Evolutionary conservation across 169 alveolate species (phyloP).

Genomic region (Plasmodium coatneyi): DNA sequence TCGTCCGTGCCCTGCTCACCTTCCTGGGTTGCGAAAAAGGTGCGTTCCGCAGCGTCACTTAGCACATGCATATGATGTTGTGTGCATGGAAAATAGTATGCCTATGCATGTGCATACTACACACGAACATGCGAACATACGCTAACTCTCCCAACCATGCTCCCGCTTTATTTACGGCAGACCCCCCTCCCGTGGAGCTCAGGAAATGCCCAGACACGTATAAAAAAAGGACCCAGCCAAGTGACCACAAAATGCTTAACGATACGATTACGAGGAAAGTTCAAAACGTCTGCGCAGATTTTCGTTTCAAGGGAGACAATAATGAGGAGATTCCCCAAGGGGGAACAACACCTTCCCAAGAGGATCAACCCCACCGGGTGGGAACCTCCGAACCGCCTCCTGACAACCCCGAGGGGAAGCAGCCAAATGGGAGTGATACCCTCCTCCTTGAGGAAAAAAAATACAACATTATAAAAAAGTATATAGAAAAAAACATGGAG

Average conservation of each 20-base stretch:
- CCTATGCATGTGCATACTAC: not conserved
- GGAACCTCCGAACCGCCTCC: not conserved
- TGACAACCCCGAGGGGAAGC: not conserved
- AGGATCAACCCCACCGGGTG: not conserved
- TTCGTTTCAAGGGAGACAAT: not conserved
- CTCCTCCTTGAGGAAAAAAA: constrained; percentile 1
- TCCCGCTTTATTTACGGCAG: not conserved
- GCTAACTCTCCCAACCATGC: not conserved
- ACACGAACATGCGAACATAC: not conserved
- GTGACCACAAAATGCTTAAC: constrained; percentile 18
- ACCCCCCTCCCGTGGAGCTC: not conserved
- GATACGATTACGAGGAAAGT: not conserved
- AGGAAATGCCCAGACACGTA: constrained; percentile 44
- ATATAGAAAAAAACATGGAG: constrained; percentile 45
- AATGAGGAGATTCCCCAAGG: not conserved
- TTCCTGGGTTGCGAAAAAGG: constrained; percentile 19
- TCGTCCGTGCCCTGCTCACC: not conserved
- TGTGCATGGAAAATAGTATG: not conserved
- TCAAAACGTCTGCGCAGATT: constrained; percentile 8
- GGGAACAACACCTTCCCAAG: not conserved
- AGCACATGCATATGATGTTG: not conserved
- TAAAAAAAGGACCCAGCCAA: constrained; percentile 9
- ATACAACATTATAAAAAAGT: constrained; percentile 26
- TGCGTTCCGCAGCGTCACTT: not conserved
- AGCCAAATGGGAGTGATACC: not conserved